A percentile compares a stretch with the other conserved stretches of the same genome.
Conservation (phyloP, 305 asterid species). For the Fraxinus platypoda region DNA sequence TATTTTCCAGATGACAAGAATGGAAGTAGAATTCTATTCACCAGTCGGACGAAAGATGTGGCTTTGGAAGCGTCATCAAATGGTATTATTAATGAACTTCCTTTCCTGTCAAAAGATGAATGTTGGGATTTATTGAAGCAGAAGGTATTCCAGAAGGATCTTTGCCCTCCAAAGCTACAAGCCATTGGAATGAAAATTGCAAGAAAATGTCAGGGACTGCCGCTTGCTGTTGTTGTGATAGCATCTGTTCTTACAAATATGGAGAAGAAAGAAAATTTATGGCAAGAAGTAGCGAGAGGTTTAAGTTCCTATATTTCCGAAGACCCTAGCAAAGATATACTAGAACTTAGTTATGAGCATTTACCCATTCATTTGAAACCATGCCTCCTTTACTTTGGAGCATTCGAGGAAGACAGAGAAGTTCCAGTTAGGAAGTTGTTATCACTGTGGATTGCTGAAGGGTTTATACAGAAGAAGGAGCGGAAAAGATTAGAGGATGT, state of each 20-base stretch:
- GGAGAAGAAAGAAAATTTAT: not conserved
- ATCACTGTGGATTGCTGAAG: constrained; percentile 22
- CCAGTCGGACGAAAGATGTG: constrained; percentile 9
- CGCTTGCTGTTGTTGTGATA: constrained; percentile 9
- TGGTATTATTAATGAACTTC: not conserved
- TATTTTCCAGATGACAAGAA: constrained; percentile 15
- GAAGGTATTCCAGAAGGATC: not conserved
- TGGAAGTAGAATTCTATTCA: constrained; percentile 20
- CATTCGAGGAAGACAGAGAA: constrained; percentile 2
- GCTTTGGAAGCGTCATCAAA: not conserved
- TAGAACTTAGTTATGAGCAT: constrained; percentile 10
- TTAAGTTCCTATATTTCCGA: not conserved
- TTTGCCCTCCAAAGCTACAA: constrained; percentile 5
- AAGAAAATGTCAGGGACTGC: constrained; percentile 14
- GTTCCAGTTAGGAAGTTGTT: constrained; percentile 10
- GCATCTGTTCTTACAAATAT: not conserved
- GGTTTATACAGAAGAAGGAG: not conserved
- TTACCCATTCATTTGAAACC: constrained; percentile 17
- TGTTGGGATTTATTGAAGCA: constrained; percentile 17
- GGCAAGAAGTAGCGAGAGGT: not conserved
- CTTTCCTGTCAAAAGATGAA: not conserved
- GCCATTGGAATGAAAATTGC: constrained; percentile 4
- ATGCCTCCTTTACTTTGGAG: constrained; percentile 2
- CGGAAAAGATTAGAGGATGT: not conserved
- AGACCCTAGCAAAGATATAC: not conserved